Base-by-base conservation (phyloP, 2,329 filamentous ascomycete genomes). In the Cordyceps farinosa region DNA sequence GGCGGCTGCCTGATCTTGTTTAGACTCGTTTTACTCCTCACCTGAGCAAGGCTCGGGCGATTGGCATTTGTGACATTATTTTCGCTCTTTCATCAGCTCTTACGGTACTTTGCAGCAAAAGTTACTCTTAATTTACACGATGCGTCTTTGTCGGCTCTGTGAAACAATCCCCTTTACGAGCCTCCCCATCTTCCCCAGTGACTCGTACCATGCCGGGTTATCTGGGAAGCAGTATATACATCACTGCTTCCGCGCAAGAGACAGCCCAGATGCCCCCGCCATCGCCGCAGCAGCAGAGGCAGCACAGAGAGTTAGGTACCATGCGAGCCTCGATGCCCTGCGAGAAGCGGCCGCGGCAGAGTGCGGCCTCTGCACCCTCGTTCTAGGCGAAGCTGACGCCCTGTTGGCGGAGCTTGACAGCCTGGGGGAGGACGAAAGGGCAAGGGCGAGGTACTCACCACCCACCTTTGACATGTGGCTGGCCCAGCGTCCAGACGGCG, bases 401-500 rank as follows among this genome's bases (percentile, higher is more conserved):
- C 29, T 62, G 32, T 17, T 61, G 36, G 36, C 36, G 17, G 59
- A 61, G 42, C 38, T 54, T 29, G 40, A 44, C 9, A 45, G 48
- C 10, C 48, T 42, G 0, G 51, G 47, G 3, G 45, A 30, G 11
- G 27, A 15, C 17, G 13, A 5, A 6, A 13, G 9, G 7, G 30
- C n/a, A 29, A 32, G 1, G 17, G 3, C 7, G 32, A 22, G 17
- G n/a, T 45, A 47, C 17, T 11, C 51, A 1, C 22, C 59, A 27
- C 59, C 59, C 11, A 55, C 2, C 3, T 53, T 62, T 30, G 59
- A 62, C 29, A 62, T 62, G 59, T 62, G 59, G 59, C 50, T 62
- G 11, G 47, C 50, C 5, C 50, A 62, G 48, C 59, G 59, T 27
- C 59, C 50, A 27, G 40, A 47, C 3, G 40, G 51, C 11, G 59